phyloP scores from a whole-genome alignment of 2,329 filamentous ascomycete genomes.

The Alternaria sp. region DNA sequence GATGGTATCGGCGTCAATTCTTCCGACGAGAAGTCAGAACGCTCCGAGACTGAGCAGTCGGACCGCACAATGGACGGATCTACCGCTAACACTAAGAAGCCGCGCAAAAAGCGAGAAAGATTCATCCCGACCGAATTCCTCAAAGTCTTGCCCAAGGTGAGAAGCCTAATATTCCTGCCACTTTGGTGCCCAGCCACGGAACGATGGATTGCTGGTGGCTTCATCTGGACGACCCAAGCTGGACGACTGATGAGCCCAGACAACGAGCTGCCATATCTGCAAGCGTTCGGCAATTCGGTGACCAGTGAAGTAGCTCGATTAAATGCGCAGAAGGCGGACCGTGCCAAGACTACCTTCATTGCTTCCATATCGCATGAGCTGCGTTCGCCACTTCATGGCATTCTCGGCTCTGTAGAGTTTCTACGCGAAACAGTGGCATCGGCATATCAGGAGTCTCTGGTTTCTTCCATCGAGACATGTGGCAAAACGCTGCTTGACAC shows the following conservation, averaged over 20 bases:
- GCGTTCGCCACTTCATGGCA: constrained; percentile 67
- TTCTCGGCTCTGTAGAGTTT: constrained; percentile 58
- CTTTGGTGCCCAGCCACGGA: constrained; percentile 48
- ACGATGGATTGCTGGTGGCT: constrained; percentile 43
- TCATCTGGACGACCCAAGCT: constrained; percentile 45
- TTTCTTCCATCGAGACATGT: constrained; percentile 48
- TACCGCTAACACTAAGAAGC: constrained; percentile 18
- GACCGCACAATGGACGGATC: constrained; percentile 30
- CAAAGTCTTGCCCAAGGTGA: constrained; percentile 43
- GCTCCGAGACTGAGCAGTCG: constrained; percentile 40
- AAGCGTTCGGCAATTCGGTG: constrained; percentile 47
- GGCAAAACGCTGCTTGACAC: constrained; percentile 52
- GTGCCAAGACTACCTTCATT: constrained; percentile 53
- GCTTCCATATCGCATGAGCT: constrained; percentile 57
- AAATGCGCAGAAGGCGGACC: constrained; percentile 42
- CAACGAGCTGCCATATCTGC: constrained; percentile 45
- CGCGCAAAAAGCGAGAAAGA: constrained; percentile 35
- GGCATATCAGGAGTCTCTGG: constrained; percentile 52
- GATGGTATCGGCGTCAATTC: constrained; percentile 43
- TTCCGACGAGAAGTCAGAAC: constrained; percentile 43
- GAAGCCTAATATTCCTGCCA: constrained; percentile 49
- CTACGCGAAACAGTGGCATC: constrained; percentile 40
- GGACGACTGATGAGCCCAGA: constrained; percentile 43
- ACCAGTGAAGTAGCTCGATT: constrained; percentile 44
- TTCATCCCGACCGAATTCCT: constrained; percentile 46